phyloP scores from a whole-genome alignment of 2,329 filamentous ascomycete species.

The Scedosporium boydii region DNA sequence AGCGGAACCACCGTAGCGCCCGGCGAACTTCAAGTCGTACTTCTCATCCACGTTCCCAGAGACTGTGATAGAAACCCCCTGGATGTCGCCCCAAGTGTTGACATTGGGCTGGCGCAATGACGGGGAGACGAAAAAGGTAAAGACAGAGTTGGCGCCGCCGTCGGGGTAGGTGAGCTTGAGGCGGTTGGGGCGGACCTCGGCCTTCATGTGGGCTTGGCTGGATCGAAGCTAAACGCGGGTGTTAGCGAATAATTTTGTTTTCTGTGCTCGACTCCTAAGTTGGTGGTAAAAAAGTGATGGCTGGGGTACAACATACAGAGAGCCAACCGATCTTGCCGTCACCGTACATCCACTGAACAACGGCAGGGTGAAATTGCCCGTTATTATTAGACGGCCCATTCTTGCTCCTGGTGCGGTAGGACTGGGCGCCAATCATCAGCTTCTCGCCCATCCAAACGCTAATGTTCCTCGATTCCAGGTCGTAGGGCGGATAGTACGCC shows the following conservation, averaged over 20 bases:
- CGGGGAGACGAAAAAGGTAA: slow-evolving; percentile 40
- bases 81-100: slow-evolving; percentile 34
- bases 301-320: slow-evolving; percentile 9
- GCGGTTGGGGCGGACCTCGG: slow-evolving; percentile 27
- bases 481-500: slow-evolving; percentile 49
- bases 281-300: neutral
- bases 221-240: slow-evolving; percentile 24
- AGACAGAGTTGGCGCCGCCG: slow-evolving; percentile 37
- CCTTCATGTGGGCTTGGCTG: slow-evolving; percentile 28
- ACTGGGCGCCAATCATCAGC: slow-evolving; percentile 51
- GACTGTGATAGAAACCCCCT: slow-evolving; percentile 34
- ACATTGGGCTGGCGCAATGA: slow-evolving; percentile 34
- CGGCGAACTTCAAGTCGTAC: slow-evolving; percentile 32
- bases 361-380: slow-evolving; percentile 46
- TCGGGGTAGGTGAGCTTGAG: slow-evolving; percentile 44
- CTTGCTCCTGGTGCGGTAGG: slow-evolving; percentile 44
- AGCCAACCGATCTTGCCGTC: slow-evolving; percentile 15
- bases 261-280: neutral
- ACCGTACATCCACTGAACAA: slow-evolving; percentile 47
- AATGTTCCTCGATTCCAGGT: slow-evolving; percentile 47
- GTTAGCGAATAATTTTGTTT: slow-evolving; percentile 4
- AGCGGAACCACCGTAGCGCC: slow-evolving; percentile 23
- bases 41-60: slow-evolving; percentile 31
- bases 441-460: slow-evolving; percentile 46
- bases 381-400: slow-evolving; percentile 44